Evolutionary conservation across 2,329 filamentous ascomycete species (phyloP), one percentile per base, ranked within the genome.

Genomic region (Aspergillus sp.): DNA sequence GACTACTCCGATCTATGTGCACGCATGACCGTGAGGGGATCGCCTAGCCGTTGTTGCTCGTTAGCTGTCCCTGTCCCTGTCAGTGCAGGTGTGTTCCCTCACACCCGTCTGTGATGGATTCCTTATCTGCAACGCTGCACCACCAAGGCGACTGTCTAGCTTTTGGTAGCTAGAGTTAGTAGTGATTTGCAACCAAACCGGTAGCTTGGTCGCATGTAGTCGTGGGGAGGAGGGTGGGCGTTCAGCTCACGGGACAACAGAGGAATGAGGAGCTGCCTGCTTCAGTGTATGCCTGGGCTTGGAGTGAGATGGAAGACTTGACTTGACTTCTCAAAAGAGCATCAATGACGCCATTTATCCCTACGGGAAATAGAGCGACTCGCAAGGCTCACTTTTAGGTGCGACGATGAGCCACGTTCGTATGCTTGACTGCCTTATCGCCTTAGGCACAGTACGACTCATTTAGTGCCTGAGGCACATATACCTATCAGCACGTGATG

Each of bases 401-500:
- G 24, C 15, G 11, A 26, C 34, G 24, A 30, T 41, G 36, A 44
- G 49, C 39, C 49, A 52, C 26, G 8, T 18, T 4, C 5, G 18
- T 2, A 6, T 55, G 53, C 55, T 53, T 57, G 15, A 13, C 11
- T 55, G 53, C 55, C 55, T 57, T 57, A 41, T 48, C 54, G 57
- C 61, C 57, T 62, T 30, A 62, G 59, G 56, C 51, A 50, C 17
- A 26, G 48, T 32, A n/a, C 24, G 18, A 12, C 18, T 5, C 11
- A 11, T n/a, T 15, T 12, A 9, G 0, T 34, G 57, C 66, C 68
- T 68, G 39, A 69, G 68, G 67, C 62, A 49, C 1, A 1, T 15
- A 24, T 2, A n/a, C 3, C 56, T 74, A 75, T 75, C 73, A 66
- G 53, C 74, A 76, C 74, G 74, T 76, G 74, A 71, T 55, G 73